Percentiles rank a stretch among this genome's conserved stretches.
phyloP scores from a whole-genome alignment of 352 stramenopile species.

The Pilasporangium apinafurcum region DNA sequence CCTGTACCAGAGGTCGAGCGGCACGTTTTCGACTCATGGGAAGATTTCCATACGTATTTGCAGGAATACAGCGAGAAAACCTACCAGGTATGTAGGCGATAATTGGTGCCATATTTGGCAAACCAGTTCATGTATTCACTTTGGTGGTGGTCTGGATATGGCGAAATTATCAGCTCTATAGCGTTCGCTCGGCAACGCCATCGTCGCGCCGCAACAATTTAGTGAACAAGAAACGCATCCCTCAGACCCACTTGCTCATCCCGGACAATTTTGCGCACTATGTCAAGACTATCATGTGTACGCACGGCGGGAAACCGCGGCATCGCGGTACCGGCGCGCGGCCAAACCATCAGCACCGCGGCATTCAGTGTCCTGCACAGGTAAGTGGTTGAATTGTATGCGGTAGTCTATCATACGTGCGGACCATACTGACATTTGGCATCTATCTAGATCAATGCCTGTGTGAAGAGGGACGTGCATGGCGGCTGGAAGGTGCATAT shows the following conservation, averaged over 20 bases:
- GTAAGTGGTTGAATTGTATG: not conserved
- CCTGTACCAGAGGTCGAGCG: constrained; percentile 11
- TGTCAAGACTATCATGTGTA: constrained; percentile 26
- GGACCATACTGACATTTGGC: too few species aligned
- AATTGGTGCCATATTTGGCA: not conserved
- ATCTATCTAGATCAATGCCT: constrained; percentile 25
- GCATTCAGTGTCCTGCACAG: constrained; percentile 23
- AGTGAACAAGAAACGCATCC: constrained; percentile 11
- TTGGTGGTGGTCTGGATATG: too few species aligned
- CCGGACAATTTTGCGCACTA: constrained; percentile 22
- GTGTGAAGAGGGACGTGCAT: constrained; percentile 16
- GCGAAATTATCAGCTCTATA: constrained; percentile 17
- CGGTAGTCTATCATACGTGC: not conserved
- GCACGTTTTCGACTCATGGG: constrained; percentile 17
- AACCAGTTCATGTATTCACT: too few species aligned
- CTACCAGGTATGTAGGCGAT: constrained; percentile 4
- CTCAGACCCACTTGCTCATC: constrained; percentile 7
- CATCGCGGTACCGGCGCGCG: constrained; percentile 13
- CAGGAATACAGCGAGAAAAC: constrained; percentile 14
- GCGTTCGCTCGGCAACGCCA: constrained; percentile 19
- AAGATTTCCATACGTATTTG: constrained; percentile 16
- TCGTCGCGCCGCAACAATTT: constrained; percentile 14
- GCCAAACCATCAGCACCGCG: constrained; percentile 17
- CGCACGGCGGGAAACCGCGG: constrained; percentile 20
- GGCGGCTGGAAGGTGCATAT: constrained; percentile 18